Conservation (phyloP, 352 stramenopile species). For the Phytopythium ostracodes region DNA sequence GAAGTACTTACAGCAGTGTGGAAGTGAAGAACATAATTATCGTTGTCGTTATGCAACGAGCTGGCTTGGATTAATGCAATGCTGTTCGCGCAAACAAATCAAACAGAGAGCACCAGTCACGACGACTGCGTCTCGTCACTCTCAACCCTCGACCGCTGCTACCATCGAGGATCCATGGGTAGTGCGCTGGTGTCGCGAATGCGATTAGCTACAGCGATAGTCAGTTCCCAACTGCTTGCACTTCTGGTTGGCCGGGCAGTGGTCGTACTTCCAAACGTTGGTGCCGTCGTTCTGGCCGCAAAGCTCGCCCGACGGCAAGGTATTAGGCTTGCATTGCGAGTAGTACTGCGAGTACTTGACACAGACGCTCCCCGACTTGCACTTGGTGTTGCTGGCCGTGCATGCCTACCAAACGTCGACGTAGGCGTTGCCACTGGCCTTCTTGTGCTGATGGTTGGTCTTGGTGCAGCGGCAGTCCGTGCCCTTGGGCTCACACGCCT, state of each 20-base stretch:
- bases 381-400: slow-evolving; percentile 11
- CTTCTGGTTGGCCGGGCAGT: slow-evolving; percentile 24
- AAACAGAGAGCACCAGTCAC: background rate
- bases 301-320: slow-evolving; percentile 14
- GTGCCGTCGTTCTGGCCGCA: slow-evolving; percentile 32
- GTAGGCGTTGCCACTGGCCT: slow-evolving; percentile 1
- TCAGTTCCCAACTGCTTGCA: slow-evolving; percentile 16
- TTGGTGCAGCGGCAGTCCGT: slow-evolving; percentile 10
- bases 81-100: background rate
- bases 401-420: slow-evolving; percentile 18
- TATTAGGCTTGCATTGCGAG: slow-evolving; percentile 26
- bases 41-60: background rate
- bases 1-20: background rate
- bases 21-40: background rate
- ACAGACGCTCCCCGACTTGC: slow-evolving; percentile 12
- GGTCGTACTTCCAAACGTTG: slow-evolving; percentile 31
- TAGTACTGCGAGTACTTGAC: slow-evolving; percentile 28
- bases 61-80: background rate
- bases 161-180: background rate
- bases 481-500: slow-evolving; percentile 4
- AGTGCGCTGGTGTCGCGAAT: background rate
- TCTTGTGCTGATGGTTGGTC: slow-evolving; percentile 3
- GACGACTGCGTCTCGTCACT: background rate
- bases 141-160: background rate
- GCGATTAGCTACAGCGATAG: slow-evolving; percentile 18